Evolutionary conservation across 164 flowering plant species (phyloP), one percentile per base, ranked within the genome.

Genomic region (Stephania cephalantha): DNA sequence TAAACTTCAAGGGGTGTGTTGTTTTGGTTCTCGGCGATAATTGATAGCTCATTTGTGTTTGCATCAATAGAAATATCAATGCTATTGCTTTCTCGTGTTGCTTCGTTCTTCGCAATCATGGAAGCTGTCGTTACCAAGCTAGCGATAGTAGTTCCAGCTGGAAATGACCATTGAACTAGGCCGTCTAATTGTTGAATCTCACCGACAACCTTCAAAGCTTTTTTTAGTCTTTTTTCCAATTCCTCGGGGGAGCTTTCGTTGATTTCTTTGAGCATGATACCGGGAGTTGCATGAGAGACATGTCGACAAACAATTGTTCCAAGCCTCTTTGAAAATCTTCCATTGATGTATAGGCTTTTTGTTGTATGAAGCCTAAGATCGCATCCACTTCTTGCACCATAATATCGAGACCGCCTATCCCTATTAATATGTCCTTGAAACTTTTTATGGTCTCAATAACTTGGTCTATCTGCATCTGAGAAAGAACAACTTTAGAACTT

Each of bases 231-330:
- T 35, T 55, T 66, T 11, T 68, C 65, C 10, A 22, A 42, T 17
- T 68, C 29, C 50, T 67, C 71, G 15, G 46, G 5, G 9, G 70
- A 61, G 18, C 76, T 74, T 25, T 74, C 77, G 11, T 4, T 22
- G 9, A 75, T 22, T 29, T 75, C 73, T 15, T 61, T 75, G 53
- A 29, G 13, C 71, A 76, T 63, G 1, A 64, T 30, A 7, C 25
- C 17, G 64, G 78, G 4, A 76, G 58, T 64, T 25, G 53, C 7
- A 15, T 9, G 13, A 71, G 74, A 46, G 71, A 18, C 74, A 76
- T 46, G 31, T 71, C 69, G 0, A 45, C 65, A 63, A 71, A 76
- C 12, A 31, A 7, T 11, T 25, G 65, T 22, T 76, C 68, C 1
- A 76, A 22, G 12, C 22, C 11, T 7, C 64, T 29, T 18, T 5